Percentiles rank a stretch among this genome's conserved stretches.
Conservation (phyloP, 257 asterid genomes). For the Verbascum thapsus region DNA sequence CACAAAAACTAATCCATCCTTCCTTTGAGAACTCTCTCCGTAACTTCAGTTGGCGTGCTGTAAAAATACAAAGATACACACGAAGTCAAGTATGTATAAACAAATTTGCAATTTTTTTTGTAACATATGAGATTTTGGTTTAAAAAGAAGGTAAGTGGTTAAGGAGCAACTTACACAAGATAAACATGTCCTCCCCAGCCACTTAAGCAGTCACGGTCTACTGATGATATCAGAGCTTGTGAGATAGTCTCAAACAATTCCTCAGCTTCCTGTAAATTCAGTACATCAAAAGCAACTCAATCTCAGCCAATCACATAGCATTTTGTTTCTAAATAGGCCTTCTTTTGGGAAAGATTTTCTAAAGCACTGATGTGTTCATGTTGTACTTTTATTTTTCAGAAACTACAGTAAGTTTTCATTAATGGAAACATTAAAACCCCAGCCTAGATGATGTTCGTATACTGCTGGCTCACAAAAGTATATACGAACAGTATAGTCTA, state of each 20-base stretch:
- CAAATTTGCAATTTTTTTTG: neutral
- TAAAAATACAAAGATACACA: conserved; percentile 21
- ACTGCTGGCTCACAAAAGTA: too few species aligned
- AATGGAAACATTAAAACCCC: too few species aligned
- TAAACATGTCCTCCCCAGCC: conserved; percentile 99
- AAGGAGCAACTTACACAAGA: conserved; percentile 64
- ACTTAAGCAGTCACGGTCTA: conserved; percentile 96
- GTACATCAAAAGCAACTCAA: neutral
- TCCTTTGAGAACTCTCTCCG: conserved; percentile 88
- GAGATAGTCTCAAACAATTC: conserved; percentile 93
- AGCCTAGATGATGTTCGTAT: too few species aligned
- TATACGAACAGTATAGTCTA: neutral
- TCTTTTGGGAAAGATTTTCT: conserved; percentile 8
- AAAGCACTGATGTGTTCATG: neutral
- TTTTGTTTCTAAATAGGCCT: neutral
- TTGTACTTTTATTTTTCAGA: neutral
- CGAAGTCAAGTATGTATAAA: too few species aligned
- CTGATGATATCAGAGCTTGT: conserved; percentile 83
- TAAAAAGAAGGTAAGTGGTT: neutral
- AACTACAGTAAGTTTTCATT: neutral
- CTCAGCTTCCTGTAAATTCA: conserved; percentile 65
- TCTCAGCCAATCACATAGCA: neutral
- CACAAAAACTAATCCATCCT: conserved; percentile 66
- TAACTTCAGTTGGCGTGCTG: conserved; percentile 94
- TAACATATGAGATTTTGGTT: conserved; percentile 7